These are phyloP conservation scores for Aspergillus viridinutans DNA, from an alignment of 2,329 filamentous ascomycete species.

Conservation along the genomic window DNA sequence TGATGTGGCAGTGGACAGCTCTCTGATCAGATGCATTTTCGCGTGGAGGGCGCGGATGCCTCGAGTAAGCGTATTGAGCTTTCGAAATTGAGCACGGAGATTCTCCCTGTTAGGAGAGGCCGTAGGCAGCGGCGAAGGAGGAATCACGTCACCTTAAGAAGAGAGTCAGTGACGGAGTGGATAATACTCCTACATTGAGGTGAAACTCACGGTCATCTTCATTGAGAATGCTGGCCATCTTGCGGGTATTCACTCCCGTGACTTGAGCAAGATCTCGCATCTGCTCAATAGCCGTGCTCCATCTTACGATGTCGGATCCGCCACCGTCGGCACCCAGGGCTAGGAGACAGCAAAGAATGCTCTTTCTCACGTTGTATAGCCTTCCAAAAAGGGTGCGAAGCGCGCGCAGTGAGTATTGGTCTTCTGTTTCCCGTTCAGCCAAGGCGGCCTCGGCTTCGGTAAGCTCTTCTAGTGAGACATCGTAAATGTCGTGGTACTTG, in stretches of 20 bases:
- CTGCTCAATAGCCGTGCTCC: slow-evolving; percentile 72
- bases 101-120: slow-evolving; percentile 73
- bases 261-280: slow-evolving; percentile 62
- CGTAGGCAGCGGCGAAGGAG: slow-evolving; percentile 58
- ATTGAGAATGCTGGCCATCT: slow-evolving; percentile 64
- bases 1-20: slow-evolving; percentile 77
- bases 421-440: slow-evolving; percentile 65
- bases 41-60: slow-evolving; percentile 90
- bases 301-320: slow-evolving; percentile 69
- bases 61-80: slow-evolving; percentile 81
- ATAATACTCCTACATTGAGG: not conserved
- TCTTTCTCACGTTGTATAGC: slow-evolving; percentile 74
- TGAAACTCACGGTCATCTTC: slow-evolving; percentile 70
- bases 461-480: slow-evolving; percentile 69
- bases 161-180: slow-evolving; percentile 11
- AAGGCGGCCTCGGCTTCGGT: slow-evolving; percentile 65
- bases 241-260: slow-evolving; percentile 60
- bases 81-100: slow-evolving; percentile 79
- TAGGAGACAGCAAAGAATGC: slow-evolving; percentile 83
- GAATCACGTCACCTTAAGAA: slow-evolving; percentile 36
- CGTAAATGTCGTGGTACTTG: slow-evolving; percentile 88
- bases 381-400: slow-evolving; percentile 78
- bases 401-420: slow-evolving; percentile 70
- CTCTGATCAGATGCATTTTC: slow-evolving; percentile 85
- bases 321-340: slow-evolving; percentile 80